Evolutionary conservation across 1,284 basidiomycete species (phyloP).

Genomic region (Kalmanozyma brasiliensis): DNA sequence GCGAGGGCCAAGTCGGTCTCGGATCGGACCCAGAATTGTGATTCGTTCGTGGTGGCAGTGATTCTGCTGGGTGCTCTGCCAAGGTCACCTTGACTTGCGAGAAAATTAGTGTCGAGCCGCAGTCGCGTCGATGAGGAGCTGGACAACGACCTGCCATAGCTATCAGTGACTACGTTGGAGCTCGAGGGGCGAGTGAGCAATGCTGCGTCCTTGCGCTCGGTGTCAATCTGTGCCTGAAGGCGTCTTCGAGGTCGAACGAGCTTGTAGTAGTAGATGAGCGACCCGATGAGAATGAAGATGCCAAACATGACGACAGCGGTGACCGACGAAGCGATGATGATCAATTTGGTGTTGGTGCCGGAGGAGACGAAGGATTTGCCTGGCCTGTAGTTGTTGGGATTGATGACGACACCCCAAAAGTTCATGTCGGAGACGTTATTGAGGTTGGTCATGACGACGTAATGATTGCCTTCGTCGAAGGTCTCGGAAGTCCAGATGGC

Average conservation of each 20-base stretch:
- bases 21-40: conserved; percentile 37
- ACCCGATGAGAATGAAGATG: conserved; percentile 31
- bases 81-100: conserved; percentile 29
- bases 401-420: conserved; percentile 46
- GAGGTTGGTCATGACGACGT: conserved; percentile 39
- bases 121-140: conserved; percentile 13
- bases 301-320: conserved; percentile 32
- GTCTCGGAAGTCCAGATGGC: conserved; percentile 40
- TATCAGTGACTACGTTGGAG: conserved; percentile 1
- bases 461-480: conserved; percentile 25
- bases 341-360: conserved; percentile 22
- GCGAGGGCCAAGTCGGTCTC: conserved; percentile 10
- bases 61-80: conserved; percentile 35
- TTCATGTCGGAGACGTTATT: conserved; percentile 29
- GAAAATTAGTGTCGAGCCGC: conserved; percentile 35
- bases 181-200: conserved; percentile 8
- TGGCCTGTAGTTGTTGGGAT: conserved; percentile 38
- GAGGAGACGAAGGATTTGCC: conserved; percentile 27
- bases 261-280: conserved; percentile 39
- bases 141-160: conserved; percentile 1
- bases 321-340: conserved; percentile 38
- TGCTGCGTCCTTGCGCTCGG: conserved; percentile 21
- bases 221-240: conserved; percentile 11
- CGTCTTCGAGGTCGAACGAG: conserved; percentile 20
- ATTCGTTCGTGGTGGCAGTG: conserved; percentile 35